Evolutionary conservation across 768 basidiomycete species (phyloP).

Genomic region (Ramaria sp.): DNA sequence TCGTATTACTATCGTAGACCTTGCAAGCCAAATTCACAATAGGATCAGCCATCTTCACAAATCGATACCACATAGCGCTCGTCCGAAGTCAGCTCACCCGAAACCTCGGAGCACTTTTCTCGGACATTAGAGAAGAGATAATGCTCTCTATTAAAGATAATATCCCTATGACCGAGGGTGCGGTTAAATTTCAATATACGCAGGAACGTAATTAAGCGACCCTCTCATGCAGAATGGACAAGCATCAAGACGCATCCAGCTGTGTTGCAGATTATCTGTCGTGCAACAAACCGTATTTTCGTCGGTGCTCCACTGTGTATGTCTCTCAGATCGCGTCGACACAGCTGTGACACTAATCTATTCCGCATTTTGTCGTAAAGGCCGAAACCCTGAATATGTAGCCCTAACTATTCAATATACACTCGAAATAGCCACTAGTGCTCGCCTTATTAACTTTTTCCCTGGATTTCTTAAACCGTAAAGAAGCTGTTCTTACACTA

Average conservation of each 20-base stretch:
- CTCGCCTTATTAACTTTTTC: background rate
- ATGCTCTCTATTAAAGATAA: constrained; percentile 27
- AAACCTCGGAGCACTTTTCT: constrained; percentile 26
- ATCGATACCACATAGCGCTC: constrained; percentile 22
- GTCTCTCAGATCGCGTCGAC: constrained; percentile 9
- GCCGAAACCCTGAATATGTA: constrained; percentile 10
- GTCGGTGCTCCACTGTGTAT: constrained; percentile 39
- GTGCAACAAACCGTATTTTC: constrained; percentile 34
- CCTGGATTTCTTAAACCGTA: constrained; percentile 11
- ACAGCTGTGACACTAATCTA: background rate
- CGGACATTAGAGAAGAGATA: constrained; percentile 35
- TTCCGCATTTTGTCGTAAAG: background rate
- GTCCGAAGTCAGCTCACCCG: constrained; percentile 24
- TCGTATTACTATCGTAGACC: constrained; percentile 16
- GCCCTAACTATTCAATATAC: constrained; percentile 2
- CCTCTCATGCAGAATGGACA: constrained; percentile 21
- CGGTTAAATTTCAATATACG: background rate
- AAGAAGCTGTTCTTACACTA: background rate
- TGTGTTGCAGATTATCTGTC: constrained; percentile 26
- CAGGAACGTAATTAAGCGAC: background rate
- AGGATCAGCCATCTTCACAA: constrained; percentile 19
- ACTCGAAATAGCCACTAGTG: background rate
- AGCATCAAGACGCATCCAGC: constrained; percentile 18
- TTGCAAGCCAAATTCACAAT: constrained; percentile 30
- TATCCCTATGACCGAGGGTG: constrained; percentile 19